phyloP scores from a whole-genome alignment of 108 stramenopile species.

The Skeletonema costatum region DNA sequence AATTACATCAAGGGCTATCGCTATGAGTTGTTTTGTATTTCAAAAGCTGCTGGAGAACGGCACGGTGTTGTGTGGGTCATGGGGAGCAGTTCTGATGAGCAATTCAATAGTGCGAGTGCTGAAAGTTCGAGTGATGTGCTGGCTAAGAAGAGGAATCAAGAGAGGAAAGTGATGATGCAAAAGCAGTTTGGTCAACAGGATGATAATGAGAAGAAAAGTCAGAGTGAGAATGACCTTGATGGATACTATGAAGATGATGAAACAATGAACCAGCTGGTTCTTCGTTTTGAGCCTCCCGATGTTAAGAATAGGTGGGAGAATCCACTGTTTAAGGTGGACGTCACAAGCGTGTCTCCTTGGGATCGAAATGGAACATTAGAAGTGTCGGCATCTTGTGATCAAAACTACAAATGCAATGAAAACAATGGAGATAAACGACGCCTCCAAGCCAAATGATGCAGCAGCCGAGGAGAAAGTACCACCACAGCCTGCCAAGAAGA shows the following conservation, averaged over 20 bases:
- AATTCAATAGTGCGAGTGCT: slow-evolving; percentile 35
- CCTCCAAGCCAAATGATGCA: slow-evolving; percentile 8
- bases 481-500: slow-evolving; percentile 5
- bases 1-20: slow-evolving; percentile 94
- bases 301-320: slow-evolving; percentile 89
- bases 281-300: slow-evolving; percentile 89
- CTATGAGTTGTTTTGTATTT: slow-evolving; percentile 87
- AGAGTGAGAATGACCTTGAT: slow-evolving; percentile 9
- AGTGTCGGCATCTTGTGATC: neutral
- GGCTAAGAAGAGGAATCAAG: slow-evolving; percentile 63
- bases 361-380: slow-evolving; percentile 35
- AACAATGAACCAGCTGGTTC: slow-evolving; percentile 68
- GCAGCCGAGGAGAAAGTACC: neutral
- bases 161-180: slow-evolving; percentile 10
- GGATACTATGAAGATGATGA: slow-evolving; percentile 50
- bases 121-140: neutral
- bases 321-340: slow-evolving; percentile 76
- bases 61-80: slow-evolving; percentile 87
- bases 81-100: slow-evolving; percentile 12
- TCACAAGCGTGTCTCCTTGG: slow-evolving; percentile 37
- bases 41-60: slow-evolving; percentile 72
- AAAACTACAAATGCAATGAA: slow-evolving; percentile 9
- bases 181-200: neutral
- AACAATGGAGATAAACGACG: neutral
- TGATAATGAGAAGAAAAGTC: neutral